Evolutionary conservation across 2,329 filamentous ascomycete genomes (phyloP), one percentile per base, ranked within the genome.

Genomic region (Pestalotiopsis sp.): DNA sequence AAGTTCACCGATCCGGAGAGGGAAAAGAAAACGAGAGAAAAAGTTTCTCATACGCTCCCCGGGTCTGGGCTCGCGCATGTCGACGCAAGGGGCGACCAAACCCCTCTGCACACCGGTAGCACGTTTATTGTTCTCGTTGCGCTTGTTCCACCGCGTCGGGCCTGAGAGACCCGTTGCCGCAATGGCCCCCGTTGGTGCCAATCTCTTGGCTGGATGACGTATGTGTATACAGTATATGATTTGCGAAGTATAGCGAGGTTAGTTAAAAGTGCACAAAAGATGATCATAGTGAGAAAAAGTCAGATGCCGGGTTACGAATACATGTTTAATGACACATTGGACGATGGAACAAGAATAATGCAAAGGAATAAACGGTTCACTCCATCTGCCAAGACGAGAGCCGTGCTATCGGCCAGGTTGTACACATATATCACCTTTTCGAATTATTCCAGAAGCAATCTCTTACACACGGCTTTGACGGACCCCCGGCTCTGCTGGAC

Each of bases 371-470:
- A 13, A 25, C 12, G 56, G 4, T 20, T 62, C 14, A 14, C 13
- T 7, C 14, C 41, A n/a, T 39, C 14, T 36, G 36, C 11, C 12
- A 20, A n/a, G 38, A 62, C 13, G 12, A 14, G 14, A n/a, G 27
- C 31, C 17, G 31, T 62, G 59, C 14, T 62, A 62, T 38, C 7
- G 59, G 20, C 59, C 14, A n/a, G 59, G 59, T 62, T 62, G 45
- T 39, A 7, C n/a, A 12, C 25, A 39, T 14, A 36, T 39, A 62
- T 62, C 17, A 59, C 31, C 45, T 20, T 17, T 62, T 59, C 27
- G 59, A 62, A 62, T 62, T 62, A 31, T 62, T 62, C 59, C 59
- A 62, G 59, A 62, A 62, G 59, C 59, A 62, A 62, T 62, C 45
- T 52, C 45, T 52, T 20, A 17, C n/a, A 36, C 59, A 39, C 12